Percentiles rank a stretch among this genome's conserved stretches.
Conservation (phyloP, 176 grass and related monocot genomes). For the Avena atlantica region DNA sequence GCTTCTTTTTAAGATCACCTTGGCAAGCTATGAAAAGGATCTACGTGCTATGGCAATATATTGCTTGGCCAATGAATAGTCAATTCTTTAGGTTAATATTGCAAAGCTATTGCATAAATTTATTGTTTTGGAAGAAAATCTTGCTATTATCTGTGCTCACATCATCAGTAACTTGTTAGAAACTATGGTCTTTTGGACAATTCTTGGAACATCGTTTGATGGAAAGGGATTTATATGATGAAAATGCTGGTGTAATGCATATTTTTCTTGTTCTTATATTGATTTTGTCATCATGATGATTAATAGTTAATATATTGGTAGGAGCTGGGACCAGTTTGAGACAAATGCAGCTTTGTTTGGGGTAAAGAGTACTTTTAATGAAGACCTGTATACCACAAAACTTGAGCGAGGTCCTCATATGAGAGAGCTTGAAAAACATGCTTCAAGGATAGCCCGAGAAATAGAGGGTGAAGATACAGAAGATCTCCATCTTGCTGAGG, state of each 20-base stretch:
- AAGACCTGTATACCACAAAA: slow-evolving; percentile 98
- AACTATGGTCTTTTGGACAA: not conserved
- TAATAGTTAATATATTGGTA: slow-evolving; percentile 38
- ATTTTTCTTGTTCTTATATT: not conserved
- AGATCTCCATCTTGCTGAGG: slow-evolving; percentile 98
- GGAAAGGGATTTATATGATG: slow-evolving; percentile 33
- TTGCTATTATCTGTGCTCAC: not conserved
- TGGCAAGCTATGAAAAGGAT: not conserved
- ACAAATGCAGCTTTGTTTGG: slow-evolving; percentile 92
- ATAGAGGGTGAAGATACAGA: slow-evolving; percentile 93
- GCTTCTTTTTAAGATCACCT: not conserved
- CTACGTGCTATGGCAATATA: not conserved
- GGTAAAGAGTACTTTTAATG: slow-evolving; percentile 98
- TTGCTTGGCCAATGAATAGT: not conserved
- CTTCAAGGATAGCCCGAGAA: slow-evolving; percentile 90
- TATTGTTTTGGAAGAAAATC: slow-evolving; percentile 24
- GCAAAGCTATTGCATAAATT: not conserved
- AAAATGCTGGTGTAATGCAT: slow-evolving; percentile 11
- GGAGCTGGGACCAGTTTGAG: slow-evolving; percentile 99
- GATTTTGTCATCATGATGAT: slow-evolving; percentile 12
- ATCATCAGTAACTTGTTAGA: not conserved
- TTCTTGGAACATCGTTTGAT: slow-evolving; percentile 7
- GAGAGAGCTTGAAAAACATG: slow-evolving; percentile 88
- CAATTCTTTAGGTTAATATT: slow-evolving; percentile 1
- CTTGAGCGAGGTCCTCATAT: slow-evolving; percentile 94